Percentiles rank a stretch among this genome's conserved stretches.
These are phyloP conservation scores for Stentor coeruleus DNA, from an alignment of 73 alveolate species.

Conservation along the genomic window DNA sequence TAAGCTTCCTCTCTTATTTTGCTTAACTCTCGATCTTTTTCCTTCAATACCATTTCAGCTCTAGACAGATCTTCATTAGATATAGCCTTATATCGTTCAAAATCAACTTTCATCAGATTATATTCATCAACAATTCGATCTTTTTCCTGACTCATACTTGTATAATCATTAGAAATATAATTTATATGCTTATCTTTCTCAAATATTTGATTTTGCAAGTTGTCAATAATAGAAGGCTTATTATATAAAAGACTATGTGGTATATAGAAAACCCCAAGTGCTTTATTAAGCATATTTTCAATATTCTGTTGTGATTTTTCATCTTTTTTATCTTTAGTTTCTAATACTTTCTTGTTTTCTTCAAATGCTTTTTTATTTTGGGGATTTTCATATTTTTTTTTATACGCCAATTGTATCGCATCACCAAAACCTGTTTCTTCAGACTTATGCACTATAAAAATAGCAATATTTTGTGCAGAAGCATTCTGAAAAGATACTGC, in stretches of 20 bases:
- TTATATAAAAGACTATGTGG: not conserved
- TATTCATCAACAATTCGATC: not conserved
- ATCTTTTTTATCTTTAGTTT: too few species aligned
- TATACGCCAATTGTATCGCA: too few species aligned
- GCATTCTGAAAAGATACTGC: conserved; percentile 9
- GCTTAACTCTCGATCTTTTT: not conserved
- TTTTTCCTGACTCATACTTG: not conserved
- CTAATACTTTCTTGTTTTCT: too few species aligned
- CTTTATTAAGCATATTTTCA: too few species aligned
- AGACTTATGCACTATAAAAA: not conserved
- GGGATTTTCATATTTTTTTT: too few species aligned
- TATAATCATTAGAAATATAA: not conserved
- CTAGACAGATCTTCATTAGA: not conserved
- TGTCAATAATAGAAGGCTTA: not conserved
- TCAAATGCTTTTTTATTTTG: too few species aligned
- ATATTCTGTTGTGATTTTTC: too few species aligned
- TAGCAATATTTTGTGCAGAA: not conserved
- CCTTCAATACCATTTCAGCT: not conserved
- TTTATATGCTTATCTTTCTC: not conserved
- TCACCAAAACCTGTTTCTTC: conserved; percentile 25
- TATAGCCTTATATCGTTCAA: not conserved
- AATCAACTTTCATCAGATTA: not conserved
- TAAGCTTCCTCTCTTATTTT: not conserved
- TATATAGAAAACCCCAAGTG: not conserved
- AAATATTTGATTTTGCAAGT: not conserved